A percentile compares a stretch with the other conserved stretches of the same genome.
Evolutionary conservation across 139 green algal genomes (phyloP).

Genomic region (Nannochloris sp.): DNA sequence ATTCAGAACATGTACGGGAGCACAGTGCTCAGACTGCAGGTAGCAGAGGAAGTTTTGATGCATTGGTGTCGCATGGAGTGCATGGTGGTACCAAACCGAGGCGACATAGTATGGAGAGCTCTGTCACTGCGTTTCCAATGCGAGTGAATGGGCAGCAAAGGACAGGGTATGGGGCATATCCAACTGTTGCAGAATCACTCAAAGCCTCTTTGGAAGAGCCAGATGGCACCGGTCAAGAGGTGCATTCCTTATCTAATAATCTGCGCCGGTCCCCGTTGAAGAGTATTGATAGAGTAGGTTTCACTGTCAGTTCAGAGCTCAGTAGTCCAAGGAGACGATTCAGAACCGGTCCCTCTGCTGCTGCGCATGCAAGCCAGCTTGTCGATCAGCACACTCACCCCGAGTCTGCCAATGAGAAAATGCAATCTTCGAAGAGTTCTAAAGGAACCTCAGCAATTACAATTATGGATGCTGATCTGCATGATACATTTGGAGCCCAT

Average conservation of each 20-base stretch:
- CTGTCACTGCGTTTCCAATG: no score
- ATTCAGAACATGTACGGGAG: no score
- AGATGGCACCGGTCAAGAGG: background rate
- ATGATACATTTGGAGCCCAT: constrained; percentile 33
- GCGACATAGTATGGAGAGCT: no score
- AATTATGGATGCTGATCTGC: constrained; percentile 17
- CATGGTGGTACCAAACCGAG: no score
- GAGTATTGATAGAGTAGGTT: background rate
- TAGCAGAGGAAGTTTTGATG: no score
- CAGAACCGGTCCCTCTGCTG: background rate
- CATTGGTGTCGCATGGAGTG: no score
- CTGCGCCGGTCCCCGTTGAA: background rate
- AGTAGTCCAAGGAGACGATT: background rate
- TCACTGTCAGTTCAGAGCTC: background rate
- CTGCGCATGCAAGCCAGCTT: background rate
- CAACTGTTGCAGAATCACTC: background rate
- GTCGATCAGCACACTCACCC: background rate
- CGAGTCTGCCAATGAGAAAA: no score
- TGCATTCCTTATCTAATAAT: background rate
- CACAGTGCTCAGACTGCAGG: no score
- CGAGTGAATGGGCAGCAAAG: no score
- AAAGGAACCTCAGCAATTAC: background rate
- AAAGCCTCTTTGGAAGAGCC: background rate
- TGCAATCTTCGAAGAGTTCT: no score
- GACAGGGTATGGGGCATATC: background rate